phyloP scores from a whole-genome alignment of 345 rosid genomes.

The Passiflora organensis region DNA sequence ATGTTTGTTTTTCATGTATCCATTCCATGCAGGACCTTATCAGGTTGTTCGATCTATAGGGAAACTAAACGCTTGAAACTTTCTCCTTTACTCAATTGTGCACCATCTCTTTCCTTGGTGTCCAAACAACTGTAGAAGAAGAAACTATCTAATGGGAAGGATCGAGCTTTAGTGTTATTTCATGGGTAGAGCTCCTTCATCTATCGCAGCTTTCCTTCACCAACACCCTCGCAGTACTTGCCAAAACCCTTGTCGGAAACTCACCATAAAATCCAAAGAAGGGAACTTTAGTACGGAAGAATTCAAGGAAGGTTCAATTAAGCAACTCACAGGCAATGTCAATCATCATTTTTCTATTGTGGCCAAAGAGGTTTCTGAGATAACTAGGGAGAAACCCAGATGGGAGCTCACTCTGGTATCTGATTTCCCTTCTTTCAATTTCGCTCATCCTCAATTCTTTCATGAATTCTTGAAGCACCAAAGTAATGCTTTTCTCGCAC shows the following conservation, averaged over 20 bases:
- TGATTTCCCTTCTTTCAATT: conserved; percentile 49
- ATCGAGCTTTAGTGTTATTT: background rate
- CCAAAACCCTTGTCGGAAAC: conserved; percentile 21
- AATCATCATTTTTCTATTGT: conserved; percentile 24
- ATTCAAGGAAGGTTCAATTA: conserved; percentile 1
- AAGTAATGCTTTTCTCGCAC: conserved; percentile 43
- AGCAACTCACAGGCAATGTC: conserved; percentile 1
- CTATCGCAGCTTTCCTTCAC: conserved; percentile 22
- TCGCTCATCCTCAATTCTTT: conserved; percentile 47
- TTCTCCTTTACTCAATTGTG: too few species aligned
- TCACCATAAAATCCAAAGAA: conserved; percentile 27
- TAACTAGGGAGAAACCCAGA: conserved; percentile 40
- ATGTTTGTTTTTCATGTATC: too few species aligned
- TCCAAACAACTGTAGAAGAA: too few species aligned
- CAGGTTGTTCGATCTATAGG: too few species aligned
- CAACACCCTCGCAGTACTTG: conserved; percentile 19
- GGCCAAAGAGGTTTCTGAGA: conserved; percentile 39
- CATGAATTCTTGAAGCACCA: conserved; percentile 42
- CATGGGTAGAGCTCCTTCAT: conserved; percentile 41
- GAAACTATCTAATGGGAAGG: background rate
- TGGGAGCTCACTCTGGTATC: conserved; percentile 53
- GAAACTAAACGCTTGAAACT: too few species aligned
- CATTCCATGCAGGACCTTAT: too few species aligned
- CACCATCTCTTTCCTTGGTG: too few species aligned
- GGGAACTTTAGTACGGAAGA: background rate